These are phyloP conservation scores for Dictyostelium purpureum DNA, from an alignment of 78 protist species.

Conservation along the genomic window DNA sequence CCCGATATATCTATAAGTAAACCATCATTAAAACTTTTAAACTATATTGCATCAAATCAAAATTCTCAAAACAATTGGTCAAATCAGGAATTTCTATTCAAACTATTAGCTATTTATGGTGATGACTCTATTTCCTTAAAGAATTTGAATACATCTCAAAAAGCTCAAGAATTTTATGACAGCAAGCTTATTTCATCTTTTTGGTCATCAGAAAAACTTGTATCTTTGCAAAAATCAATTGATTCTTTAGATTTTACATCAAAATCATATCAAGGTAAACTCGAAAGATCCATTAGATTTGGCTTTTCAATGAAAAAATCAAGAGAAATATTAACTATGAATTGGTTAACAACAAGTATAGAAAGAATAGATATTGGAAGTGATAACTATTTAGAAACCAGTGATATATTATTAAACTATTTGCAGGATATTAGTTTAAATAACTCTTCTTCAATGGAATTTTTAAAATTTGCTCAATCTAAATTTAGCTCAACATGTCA, in stretches of 20 bases:
- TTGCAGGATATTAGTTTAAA: no score
- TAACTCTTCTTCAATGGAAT: no score
- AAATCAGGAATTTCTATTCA: neutral
- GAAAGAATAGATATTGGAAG: no score
- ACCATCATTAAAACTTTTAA: neutral
- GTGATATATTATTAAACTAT: no score
- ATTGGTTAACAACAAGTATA: neutral
- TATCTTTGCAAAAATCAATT: slow-evolving; percentile 11
- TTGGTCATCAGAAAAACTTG: no score
- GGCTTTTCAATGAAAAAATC: neutral
- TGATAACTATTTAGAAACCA: no score
- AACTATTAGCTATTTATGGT: slow-evolving; percentile 22
- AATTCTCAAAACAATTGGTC: neutral
- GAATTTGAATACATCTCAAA: neutral
- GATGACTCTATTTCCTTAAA: neutral
- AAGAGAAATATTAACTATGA: neutral
- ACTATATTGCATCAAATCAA: neutral
- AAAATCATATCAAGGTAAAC: neutral
- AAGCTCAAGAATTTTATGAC: neutral
- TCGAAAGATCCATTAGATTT: neutral
- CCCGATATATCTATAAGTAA: neutral
- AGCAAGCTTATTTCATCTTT: no score
- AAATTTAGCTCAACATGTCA: no score
- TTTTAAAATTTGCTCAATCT: neutral
- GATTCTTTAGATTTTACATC: neutral